A percentile compares a stretch with the other conserved stretches of the same genome.
phyloP scores from a whole-genome alignment of 2,329 filamentous ascomycete species.

The Neofusicoccum ribis region DNA sequence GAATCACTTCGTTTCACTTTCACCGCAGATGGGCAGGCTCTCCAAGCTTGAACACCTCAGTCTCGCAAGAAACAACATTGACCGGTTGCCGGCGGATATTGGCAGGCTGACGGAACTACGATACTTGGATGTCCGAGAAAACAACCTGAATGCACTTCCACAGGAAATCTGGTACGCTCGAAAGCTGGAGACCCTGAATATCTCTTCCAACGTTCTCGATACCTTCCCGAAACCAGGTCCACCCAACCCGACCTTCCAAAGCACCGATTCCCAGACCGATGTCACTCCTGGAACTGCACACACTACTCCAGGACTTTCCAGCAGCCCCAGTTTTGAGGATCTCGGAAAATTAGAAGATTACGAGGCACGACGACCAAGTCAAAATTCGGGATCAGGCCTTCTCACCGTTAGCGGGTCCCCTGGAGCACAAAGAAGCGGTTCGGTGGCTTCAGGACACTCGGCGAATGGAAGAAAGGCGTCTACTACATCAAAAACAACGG shows the following conservation, averaged over 20 bases:
- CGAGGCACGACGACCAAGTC: conserved; percentile 73
- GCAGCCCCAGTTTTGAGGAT: conserved; percentile 75
- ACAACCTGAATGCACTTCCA: conserved; percentile 86
- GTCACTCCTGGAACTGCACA: conserved; percentile 38
- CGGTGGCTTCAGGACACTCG: conserved; percentile 77
- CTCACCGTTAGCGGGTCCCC: conserved; percentile 77
- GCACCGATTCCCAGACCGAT: conserved; percentile 33
- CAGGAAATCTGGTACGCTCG: conserved; percentile 96
- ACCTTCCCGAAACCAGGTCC: conserved; percentile 79
- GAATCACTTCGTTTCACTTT: conserved; percentile 92
- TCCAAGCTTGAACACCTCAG: conserved; percentile 86
- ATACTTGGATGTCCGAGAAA: conserved; percentile 85
- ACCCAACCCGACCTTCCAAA: conserved; percentile 20
- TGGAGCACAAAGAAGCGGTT: conserved; percentile 68
- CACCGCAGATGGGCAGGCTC: conserved; percentile 79
- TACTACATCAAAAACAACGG: conserved; percentile 67
- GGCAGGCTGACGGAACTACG: conserved; percentile 82
- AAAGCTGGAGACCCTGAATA: conserved; percentile 86
- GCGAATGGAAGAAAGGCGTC: conserved; percentile 84
- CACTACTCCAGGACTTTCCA: conserved; percentile 41
- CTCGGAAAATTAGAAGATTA: conserved; percentile 65
- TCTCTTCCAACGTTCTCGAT: conserved; percentile 90
- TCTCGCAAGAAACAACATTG: conserved; percentile 87
- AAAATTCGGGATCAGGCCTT: conserved; percentile 70
- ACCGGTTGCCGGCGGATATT: conserved; percentile 80